Evolutionary conservation across 2,329 filamentous ascomycete species (phyloP), one percentile per base, ranked within the genome.

Genomic region (Fonsecaea nubica): DNA sequence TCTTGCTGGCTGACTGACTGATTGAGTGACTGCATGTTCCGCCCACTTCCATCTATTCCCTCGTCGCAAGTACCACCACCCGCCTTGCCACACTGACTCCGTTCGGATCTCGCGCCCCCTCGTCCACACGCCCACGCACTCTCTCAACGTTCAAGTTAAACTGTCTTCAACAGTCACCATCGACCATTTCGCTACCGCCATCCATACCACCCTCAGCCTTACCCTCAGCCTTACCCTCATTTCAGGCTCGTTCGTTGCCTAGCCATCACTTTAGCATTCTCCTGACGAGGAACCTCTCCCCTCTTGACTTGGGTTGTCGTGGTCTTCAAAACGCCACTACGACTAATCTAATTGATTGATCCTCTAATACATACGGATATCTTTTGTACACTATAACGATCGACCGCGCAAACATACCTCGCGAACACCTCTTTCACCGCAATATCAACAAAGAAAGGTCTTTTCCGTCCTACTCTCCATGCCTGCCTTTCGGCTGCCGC

Each of bases 381-480:
- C 13, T 32, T n/a, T 38, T 13, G 36, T 25, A 50, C 18, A 21
- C 45, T 6, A 18, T 48, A 52, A 15, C 58, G 45, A 30, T 53
- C 18, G 52, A 25, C 32, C 18, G 33, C 30, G 45, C 45, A 30
- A 54, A 25, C 21, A 30, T 12, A 36, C 21, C 21, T 1, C 18
- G 15, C 32, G 58, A 52, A 32, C 18, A n/a, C 33, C 52, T 18
- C 35, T 12, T n/a, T 62, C 4, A 13, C 21, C n/a, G 35, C 12
- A 33, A 32, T 12, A 35, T 36, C 35, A 62, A 21, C 33, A 18
- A n/a, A 12, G 21, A 33, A n/a, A 45, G 25, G 25, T 25, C 25
- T 10, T 50, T 33, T 30, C 38, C 12, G 12, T 53, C 53, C 53
- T 56, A 18, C 50, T 58, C 45, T 66, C 66, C 66, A 68, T 68